Evolutionary conservation across 208 protist species (phyloP), one percentile per base, ranked within the genome.

Genomic region (Zelonia costaricensis): DNA sequence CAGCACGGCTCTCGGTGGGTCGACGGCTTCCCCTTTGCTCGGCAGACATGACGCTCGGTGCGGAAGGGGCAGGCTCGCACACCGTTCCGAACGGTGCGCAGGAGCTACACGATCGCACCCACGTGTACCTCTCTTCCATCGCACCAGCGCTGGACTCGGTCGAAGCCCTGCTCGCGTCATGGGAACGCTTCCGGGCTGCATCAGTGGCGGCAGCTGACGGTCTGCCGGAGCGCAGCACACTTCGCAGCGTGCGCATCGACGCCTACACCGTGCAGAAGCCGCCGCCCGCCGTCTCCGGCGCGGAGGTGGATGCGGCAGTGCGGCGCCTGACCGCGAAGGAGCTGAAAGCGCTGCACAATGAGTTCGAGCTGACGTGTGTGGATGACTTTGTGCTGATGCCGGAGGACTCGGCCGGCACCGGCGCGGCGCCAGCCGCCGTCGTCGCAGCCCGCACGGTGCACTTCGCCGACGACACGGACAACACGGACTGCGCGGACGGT

Each of bases 371-470:
- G 30, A 59, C 56, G 9, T 51, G 22, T 23, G 27, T 63, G 31
- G 64, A 71, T 3, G 48, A 59, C 33, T 71, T 64, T 39, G 56
- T 63, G 40, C 59, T 53, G 56, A 31, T 71, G 39, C 16, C n/a
- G n/a, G n/a, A n/a, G n/a, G n/a, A 43, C 30, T 33, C 46, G 7
- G 64, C 30, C 30, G 56, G 40, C 31, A 35, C 25, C 22, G 16
- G 7, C 23, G 20, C 40, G 23, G 28, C 40, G 15, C 20, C 12
- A 6, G 22, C 12, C 3, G 18, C 25, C 30, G 33, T 38, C 33
- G 33, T 10, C 33, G 33, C 7, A 22, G 39, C 42, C 10, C 64
- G 40, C 33, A 52, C 45, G 4, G 64, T 63, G 2, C 64, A 62
- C 42, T 69, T 69, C 33, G 22, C 13, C 5, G 35, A 45, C 38